phyloP scores from a whole-genome alignment of 2,329 filamentous ascomycete species.

The Penicillium sp. region DNA sequence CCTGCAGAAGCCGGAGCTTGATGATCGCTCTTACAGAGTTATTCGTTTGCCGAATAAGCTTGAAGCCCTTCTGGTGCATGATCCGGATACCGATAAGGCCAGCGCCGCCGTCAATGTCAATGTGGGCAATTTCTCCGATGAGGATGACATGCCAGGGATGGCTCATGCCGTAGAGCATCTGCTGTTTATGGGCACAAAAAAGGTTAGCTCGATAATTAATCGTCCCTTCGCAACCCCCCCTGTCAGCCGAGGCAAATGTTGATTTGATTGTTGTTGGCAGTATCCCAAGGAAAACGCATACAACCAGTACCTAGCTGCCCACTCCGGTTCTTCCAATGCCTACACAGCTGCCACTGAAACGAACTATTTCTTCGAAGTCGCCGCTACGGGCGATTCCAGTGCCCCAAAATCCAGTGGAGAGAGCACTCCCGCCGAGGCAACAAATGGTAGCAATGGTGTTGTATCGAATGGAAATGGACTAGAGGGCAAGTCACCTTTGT shows the following conservation, averaged over 20 bases:
- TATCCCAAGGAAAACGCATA: constrained; percentile 96
- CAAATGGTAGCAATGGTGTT: constrained; percentile 27
- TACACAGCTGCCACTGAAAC: constrained; percentile 93
- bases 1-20: constrained; percentile 79
- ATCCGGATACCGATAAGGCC: constrained; percentile 93
- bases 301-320: constrained; percentile 84
- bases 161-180: constrained; percentile 96
- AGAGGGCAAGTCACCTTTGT: constrained; percentile 59
- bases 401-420: constrained; percentile 29
- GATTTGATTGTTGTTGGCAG: constrained; percentile 38
- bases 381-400: constrained; percentile 65
- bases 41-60: constrained; percentile 82
- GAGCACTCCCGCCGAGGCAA: constrained; percentile 27
- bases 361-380: constrained; percentile 97
- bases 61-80: constrained; percentile 89
- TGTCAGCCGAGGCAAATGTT: not conserved
- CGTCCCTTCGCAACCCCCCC: not conserved
- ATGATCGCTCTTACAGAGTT: constrained; percentile 85
- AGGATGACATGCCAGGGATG: constrained; percentile 87
- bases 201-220: constrained; percentile 52
- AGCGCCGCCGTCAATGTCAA: constrained; percentile 94
- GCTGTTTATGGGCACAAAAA: constrained; percentile 97
- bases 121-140: constrained; percentile 93
- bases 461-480: constrained; percentile 24
- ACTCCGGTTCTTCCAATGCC: constrained; percentile 91